Base-by-base conservation (phyloP, 2,329 filamentous ascomycete species). In the Eutypa lata region DNA sequence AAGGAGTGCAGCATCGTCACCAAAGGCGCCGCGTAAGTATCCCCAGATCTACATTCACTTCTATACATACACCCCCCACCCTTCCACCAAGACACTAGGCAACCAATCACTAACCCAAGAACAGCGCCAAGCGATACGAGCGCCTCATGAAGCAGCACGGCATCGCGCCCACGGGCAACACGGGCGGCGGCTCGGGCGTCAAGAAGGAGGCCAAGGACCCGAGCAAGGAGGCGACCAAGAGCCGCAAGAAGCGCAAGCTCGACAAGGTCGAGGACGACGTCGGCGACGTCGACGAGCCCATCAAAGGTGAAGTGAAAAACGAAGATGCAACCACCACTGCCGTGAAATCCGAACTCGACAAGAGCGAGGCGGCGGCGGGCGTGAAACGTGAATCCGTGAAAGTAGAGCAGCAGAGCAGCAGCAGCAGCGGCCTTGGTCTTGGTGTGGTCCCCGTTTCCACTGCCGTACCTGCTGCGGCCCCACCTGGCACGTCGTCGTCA, bases 11-110 rank as follows among this genome's bases (percentile, higher is more conserved):
- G 68, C 21, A 87, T 90, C 37, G 76, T 86, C 33, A 76, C 72
- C 68, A 88, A 87, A 69, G 85, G 80, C 14, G 87, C 87, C 21
- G 87, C 86, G 87, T 90, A 78, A 77, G 86, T 80, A 18, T 10
- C n/a, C 26, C 26, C 26, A 31, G 10, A 13, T 22, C 21, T 1
- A 45, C n/a, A n/a, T n/a, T 5, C 33, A 33, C 31, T 35, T 19
- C 11, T 31, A 31, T 7, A 18, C 4, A 28, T 7, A 22, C 16
- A 47, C 6, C 16, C 53, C 21, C 35, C 53, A 35, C 8, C 40
- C 28, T 21, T 40, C 24, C 46, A 48, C 19, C 37, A 2, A 52
- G 49, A 7, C 19, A 21, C 21, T 19, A 18, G 11, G 49, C 54
- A 31, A 52, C 28, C 7, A 6, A 38, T 14, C 28, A 28, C n/a